Percentiles rank a stretch among this genome's conserved stretches.
Conservation (phyloP, 2,329 filamentous ascomycete species). For the Lachnellula hyalina region DNA sequence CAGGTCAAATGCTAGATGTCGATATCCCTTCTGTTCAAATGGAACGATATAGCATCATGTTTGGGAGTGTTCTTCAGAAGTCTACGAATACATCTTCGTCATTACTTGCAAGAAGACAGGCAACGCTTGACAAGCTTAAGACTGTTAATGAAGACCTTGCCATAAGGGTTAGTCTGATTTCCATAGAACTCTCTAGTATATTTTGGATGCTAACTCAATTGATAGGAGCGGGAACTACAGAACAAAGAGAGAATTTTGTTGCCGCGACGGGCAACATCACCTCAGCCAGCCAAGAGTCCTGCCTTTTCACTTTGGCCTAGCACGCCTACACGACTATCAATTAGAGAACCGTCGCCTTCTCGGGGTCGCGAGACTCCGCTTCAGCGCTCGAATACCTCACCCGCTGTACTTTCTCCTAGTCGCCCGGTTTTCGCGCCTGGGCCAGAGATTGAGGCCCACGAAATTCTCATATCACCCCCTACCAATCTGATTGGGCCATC, state of each 20-base stretch:
- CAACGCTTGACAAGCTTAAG: constrained; percentile 52
- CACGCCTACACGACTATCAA: constrained; percentile 19
- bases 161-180: constrained; percentile 30
- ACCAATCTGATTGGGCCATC: neutral
- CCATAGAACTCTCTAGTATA: constrained; percentile 7
- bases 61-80: constrained; percentile 63
- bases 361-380: constrained; percentile 15
- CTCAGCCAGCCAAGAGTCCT: constrained; percentile 42
- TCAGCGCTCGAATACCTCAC: constrained; percentile 50
- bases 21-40: constrained; percentile 75
- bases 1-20: constrained; percentile 55
- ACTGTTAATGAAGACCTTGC: constrained; percentile 43
- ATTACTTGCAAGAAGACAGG: constrained; percentile 53
- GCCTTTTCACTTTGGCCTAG: constrained; percentile 36
- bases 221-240: constrained; percentile 35
- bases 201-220: constrained; percentile 15
- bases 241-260: constrained; percentile 22
- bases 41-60: constrained; percentile 94
- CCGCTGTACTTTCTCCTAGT: constrained; percentile 45
- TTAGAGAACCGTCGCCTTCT: constrained; percentile 11
- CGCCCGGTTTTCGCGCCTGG: constrained; percentile 25
- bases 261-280: constrained; percentile 45
- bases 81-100: constrained; percentile 19
- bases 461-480: constrained; percentile 13
- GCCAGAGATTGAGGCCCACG: constrained; percentile 18